Base-by-base conservation (phyloP, 2,329 filamentous ascomycete genomes). In the Volutella citrinella region DNA sequence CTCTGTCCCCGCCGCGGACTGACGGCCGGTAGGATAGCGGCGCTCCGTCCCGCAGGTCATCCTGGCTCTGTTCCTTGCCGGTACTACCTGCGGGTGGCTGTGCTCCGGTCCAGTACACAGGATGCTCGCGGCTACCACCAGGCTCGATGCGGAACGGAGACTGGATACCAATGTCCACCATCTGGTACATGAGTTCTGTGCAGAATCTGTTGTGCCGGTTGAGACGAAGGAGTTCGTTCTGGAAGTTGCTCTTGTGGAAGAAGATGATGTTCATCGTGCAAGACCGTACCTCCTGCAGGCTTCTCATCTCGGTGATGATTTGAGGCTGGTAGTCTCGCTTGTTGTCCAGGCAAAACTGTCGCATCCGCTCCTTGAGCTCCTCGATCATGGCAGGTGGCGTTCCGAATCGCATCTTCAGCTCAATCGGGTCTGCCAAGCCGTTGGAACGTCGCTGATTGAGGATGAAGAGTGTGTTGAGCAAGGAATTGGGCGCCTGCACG, bases 201-300 rank as follows among this genome's bases (percentile, higher is more conserved):
- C 94, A 89, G 62, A 97, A 95, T 57, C 90, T 93, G 72, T 96
- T 96, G 52, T 93, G 86, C 13, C 91, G 80, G 49, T 85, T 87
- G 4, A 97, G 76, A 65, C 91, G 89, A 16, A 96, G 72, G 27
- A 94, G 72, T 58, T 97, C 91, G 57, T 96, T 96, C 59, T 97
- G 91, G 78, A 86, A 96, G 60, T 91, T 96, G 39, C 84, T 88
- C 63, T 96, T 96, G 75, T 96, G 95, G 70, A 96, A 96, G 70
- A 95, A 95, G 54, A 96, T 82, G 36, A 97, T 80, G 61, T 95
- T 96, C 54, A 96, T 75, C 5, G 82, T 89, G 54, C 95, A 82
- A 6, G 84, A 86, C 57, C 91, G 87, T 21, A 89, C 87, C 51
- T 95, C 83, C 16, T 82, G 80, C 32, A 97, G 81, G 8, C 80